phyloP scores from a whole-genome alignment of 805 yeast species.

The Lipomyces chichibuensis region DNA sequence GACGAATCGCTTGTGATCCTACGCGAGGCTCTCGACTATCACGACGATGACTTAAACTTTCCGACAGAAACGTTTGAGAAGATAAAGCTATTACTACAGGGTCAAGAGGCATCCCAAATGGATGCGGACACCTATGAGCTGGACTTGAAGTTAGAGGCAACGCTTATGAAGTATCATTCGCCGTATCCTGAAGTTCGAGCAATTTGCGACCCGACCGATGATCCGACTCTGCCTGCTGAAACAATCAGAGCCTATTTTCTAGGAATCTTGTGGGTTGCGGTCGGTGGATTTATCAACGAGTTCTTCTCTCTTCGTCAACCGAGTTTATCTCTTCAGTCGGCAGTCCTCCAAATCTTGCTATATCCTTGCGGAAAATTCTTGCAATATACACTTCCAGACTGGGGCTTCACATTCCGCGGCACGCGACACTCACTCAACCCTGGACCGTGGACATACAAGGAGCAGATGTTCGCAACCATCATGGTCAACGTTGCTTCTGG shows the following conservation, averaged over 20 bases:
- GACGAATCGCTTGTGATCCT: slow-evolving; percentile 51
- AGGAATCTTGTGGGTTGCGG: slow-evolving; percentile 55
- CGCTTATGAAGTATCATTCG: slow-evolving; percentile 15
- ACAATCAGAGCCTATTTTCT: slow-evolving; percentile 58
- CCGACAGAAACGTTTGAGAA: slow-evolving; percentile 47
- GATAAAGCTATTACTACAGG: slow-evolving; percentile 42
- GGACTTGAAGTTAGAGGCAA: slow-evolving; percentile 42
- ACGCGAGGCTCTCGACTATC: slow-evolving; percentile 48
- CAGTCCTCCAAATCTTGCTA: slow-evolving; percentile 66
- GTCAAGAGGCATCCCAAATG: slow-evolving; percentile 37
- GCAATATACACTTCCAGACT: slow-evolving; percentile 20
- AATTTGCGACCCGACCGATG: slow-evolving; percentile 60
- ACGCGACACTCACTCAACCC: slow-evolving; percentile 53
- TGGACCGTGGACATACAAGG: slow-evolving; percentile 62
- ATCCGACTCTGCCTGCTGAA: slow-evolving; percentile 51
- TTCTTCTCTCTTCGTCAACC: slow-evolving; percentile 65
- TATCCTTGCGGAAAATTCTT: slow-evolving; percentile 58
- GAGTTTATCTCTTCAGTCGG: slow-evolving; percentile 57
- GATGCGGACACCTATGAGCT: slow-evolving; percentile 23
- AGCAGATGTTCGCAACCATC: slow-evolving; percentile 62
- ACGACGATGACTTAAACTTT: slow-evolving; percentile 54
- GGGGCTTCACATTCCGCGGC: slow-evolving; percentile 40
- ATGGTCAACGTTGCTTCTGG: slow-evolving; percentile 36
- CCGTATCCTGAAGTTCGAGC: slow-evolving; percentile 73
- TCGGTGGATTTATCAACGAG: slow-evolving; percentile 62